These are phyloP conservation scores for Agaricus sinodeliciosus DNA, from an alignment of 768 basidiomycete genomes.

Conservation along the genomic window DNA sequence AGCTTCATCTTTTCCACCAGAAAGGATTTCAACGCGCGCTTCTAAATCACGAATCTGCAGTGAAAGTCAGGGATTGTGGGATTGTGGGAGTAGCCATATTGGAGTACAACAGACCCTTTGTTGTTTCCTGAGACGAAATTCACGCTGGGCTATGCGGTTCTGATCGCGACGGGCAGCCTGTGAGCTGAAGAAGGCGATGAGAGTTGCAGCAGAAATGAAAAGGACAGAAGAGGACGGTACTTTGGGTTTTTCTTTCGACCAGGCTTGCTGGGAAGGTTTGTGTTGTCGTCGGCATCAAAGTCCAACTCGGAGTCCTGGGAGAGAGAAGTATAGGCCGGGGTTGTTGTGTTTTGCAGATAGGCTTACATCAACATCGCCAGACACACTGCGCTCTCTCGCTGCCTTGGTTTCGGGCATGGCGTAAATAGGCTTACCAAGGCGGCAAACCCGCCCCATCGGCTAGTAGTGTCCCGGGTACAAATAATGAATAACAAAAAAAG, in stretches of 20 bases:
- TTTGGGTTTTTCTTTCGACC: slow-evolving; percentile 90
- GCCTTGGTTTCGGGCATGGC: slow-evolving; percentile 45
- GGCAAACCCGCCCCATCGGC: slow-evolving; percentile 4
- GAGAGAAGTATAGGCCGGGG: not conserved
- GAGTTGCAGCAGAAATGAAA: slow-evolving; percentile 11
- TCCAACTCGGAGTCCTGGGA: slow-evolving; percentile 34
- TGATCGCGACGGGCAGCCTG: slow-evolving; percentile 86
- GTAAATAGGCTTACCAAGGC: slow-evolving; percentile 39
- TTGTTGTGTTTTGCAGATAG: not conserved
- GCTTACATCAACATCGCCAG: slow-evolving; percentile 51
- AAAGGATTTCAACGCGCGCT: slow-evolving; percentile 90
- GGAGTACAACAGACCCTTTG: slow-evolving; percentile 49
- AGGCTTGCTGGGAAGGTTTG: slow-evolving; percentile 50
- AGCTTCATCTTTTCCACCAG: slow-evolving; percentile 87
- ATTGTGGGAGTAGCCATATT: not conserved
- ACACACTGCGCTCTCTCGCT: slow-evolving; percentile 57
- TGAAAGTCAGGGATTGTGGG: not conserved
- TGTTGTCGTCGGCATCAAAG: slow-evolving; percentile 36
- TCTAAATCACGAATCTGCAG: slow-evolving; percentile 88
- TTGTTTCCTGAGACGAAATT: slow-evolving; percentile 89
- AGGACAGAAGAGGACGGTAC: slow-evolving; percentile 30
- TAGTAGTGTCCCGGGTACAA: slow-evolving; percentile 7
- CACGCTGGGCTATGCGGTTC: slow-evolving; percentile 88
- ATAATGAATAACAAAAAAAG: slow-evolving; percentile 15
- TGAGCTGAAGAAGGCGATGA: slow-evolving; percentile 42